Evolutionary conservation across 331 rosid species (phyloP), one percentile per base, ranked within the genome.

Genomic region (Prunus yedoensis): DNA sequence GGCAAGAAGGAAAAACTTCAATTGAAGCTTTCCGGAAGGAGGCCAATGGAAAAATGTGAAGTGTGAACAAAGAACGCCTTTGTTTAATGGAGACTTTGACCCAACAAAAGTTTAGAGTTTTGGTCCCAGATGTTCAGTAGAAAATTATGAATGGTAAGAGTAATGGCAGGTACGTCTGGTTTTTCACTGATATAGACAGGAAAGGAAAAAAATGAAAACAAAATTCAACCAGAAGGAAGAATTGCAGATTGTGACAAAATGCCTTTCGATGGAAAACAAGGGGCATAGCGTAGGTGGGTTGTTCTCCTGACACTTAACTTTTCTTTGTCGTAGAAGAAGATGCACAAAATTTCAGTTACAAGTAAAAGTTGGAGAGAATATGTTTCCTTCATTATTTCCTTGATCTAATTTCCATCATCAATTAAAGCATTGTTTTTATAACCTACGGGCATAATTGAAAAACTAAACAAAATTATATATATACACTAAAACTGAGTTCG

Each of bases 71-170:
- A 28, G 77, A 61, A 57, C 69, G 35, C 80, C 70, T 2, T 62
- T 46, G 77, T 74, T 53, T 82, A 78, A 45, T 10, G 0, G 46
- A 65, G 73, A 75, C 64, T 75, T 52, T 53, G 73, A 52, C 73
- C 28, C 8, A 1, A 1, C n/a, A 21, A 15, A 14, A 32, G 17
- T 18, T 12, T 21, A 9, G n/a, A 3, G 1, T 28, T 11, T 18
- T 4, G 23, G 2, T 11, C 56, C 49, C 78, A 10, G 1, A 47
- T 74, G 60, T 49, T 62, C 15, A 18, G 0, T 60, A 0, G 11
- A 12, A 12, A 27, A 61, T 15, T 14, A 28, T 28, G 67, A 61
- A 7, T 30, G 1, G 67, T 8, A 17, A 8, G 16, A 15, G 27
- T 7, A 11, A 3, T 3, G 21, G 11, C 66, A 3, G 7, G 7